Base-by-base conservation (phyloP, 176 grass and related monocot genomes). In the Miscanthus lutarioriparius region DNA sequence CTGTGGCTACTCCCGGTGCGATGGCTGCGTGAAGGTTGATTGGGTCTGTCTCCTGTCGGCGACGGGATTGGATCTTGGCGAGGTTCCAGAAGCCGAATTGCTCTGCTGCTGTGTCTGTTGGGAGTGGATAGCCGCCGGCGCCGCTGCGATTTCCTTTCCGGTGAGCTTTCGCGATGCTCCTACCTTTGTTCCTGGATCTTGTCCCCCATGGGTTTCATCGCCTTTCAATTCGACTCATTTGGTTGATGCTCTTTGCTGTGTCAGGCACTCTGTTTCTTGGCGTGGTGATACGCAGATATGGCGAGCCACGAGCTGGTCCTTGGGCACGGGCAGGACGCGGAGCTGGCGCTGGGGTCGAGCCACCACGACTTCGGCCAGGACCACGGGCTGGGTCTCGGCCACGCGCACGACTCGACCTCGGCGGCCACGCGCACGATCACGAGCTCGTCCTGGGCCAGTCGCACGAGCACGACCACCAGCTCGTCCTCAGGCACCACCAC, bases 261-360 rank as follows among this genome's bases (percentile, higher is more conserved):
- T 11, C 68, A 69, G 80, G 80, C 39, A 37, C 77, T 27, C 22
- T 30, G 40, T n/a, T 72, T 76, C 51, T 28, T 23, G 27, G 59
- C 38, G 36, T 36, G 75, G 28, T 15, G 82, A 83, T 80, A 28
- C 10, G 25, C 73, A 67, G 49, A 5, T 67, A 99, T 99, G 96
- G 91, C 96, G 9, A 93, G 86, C 83, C 93, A 96, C 59, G 93
- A 98, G 74, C 86, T 99, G 81, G 91, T 89, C 30, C 93, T 99
- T 40, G 93, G 96, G 33, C 93, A 94, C 27, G 91, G 91, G 72
- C 90, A 97, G 89, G 80, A 92, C 67, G 86, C 92, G 4, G 95
- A 94, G 64, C 82, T 97, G 20, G 95, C 82, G 39, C 75, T 97
- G 71, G 95, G 95, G 17, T 17, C 49, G 49, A 92, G 83, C 61